These are phyloP conservation scores for Blastomyces silverae DNA, from an alignment of 2,329 filamentous ascomycete species.

Conservation along the genomic window DNA sequence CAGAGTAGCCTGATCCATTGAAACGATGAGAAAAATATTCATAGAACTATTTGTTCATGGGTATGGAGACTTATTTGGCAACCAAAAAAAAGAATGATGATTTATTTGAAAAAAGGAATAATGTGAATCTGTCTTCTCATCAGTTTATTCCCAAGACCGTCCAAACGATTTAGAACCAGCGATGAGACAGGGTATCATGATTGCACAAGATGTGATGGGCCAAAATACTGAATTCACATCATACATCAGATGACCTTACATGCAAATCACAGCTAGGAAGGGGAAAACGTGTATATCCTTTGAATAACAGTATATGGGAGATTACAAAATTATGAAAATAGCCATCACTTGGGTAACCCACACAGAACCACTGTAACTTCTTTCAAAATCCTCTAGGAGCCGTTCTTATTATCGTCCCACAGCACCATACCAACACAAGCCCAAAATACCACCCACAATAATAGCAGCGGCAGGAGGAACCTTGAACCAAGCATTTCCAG, in stretches of 20 bases:
- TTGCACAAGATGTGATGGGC: background rate
- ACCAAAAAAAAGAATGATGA: background rate
- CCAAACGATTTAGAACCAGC: background rate
- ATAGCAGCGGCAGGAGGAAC: constrained; percentile 42
- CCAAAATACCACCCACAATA: constrained; percentile 43
- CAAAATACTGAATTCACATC: background rate
- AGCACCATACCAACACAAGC: constrained; percentile 44
- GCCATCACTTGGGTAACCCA: background rate
- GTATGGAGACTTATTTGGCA: background rate
- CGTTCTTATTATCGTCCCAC: constrained; percentile 25
- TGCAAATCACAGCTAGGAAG: background rate
- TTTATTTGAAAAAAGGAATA: background rate
- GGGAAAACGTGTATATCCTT: background rate
- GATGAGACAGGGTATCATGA: background rate
- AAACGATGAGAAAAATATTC: background rate
- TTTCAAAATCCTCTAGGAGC: background rate
- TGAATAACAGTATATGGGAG: background rate
- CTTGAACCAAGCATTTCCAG: constrained; percentile 45
- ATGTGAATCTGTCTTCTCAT: background rate
- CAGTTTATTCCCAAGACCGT: background rate
- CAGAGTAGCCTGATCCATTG: background rate
- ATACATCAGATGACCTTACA: background rate
- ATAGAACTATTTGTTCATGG: background rate
- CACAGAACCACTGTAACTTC: background rate
- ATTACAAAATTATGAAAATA: background rate